Conservation (phyloP, 192 early-diverging fungal genomes). For the Phycomyces blakesleeanus region DNA sequence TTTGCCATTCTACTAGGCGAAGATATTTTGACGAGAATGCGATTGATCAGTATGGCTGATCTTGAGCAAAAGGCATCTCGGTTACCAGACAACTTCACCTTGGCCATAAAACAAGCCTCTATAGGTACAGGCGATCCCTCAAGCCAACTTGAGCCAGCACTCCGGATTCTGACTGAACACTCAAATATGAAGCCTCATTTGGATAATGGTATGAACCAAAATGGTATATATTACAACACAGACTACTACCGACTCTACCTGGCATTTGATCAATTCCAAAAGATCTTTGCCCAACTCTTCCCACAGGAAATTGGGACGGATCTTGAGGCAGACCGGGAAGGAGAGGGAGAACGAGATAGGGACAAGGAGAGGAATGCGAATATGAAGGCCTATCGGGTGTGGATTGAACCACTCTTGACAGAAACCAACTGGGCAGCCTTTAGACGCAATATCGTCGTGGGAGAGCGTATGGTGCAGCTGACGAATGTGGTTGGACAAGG, state of each 20-base stretch:
- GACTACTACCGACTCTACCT: slow-evolving; percentile 40
- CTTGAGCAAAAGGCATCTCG: slow-evolving; percentile 32
- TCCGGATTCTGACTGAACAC: slow-evolving; percentile 20
- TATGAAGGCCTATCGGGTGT: slow-evolving; percentile 38
- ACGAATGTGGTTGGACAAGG: slow-evolving; percentile 39
- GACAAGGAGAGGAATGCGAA: slow-evolving; percentile 35
- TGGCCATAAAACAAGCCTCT: slow-evolving; percentile 23
- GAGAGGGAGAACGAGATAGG: slow-evolving; percentile 14
- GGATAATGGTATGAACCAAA: slow-evolving; percentile 44
- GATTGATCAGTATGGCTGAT: slow-evolving; percentile 29
- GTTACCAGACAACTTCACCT: slow-evolving; percentile 23
- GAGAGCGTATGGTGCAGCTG: slow-evolving; percentile 37
- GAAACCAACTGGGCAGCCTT: slow-evolving; percentile 42
- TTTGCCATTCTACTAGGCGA: slow-evolving; percentile 25
- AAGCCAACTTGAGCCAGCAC: slow-evolving; percentile 20
- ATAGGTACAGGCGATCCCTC: slow-evolving; percentile 1
- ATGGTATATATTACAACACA: slow-evolving; percentile 40
- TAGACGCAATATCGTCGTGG: slow-evolving; percentile 38
- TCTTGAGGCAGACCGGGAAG: slow-evolving; percentile 3
- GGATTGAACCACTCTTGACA: slow-evolving; percentile 33
- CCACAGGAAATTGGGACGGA: slow-evolving; percentile 22
- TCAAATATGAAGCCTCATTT: slow-evolving; percentile 39
- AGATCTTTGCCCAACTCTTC: slow-evolving; percentile 24
- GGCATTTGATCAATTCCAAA: slow-evolving; percentile 39
- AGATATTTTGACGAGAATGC: slow-evolving; percentile 34